These are phyloP conservation scores for Ophiostoma australiae DNA, from an alignment of 2,329 filamentous ascomycete genomes.

Conservation along the genomic window DNA sequence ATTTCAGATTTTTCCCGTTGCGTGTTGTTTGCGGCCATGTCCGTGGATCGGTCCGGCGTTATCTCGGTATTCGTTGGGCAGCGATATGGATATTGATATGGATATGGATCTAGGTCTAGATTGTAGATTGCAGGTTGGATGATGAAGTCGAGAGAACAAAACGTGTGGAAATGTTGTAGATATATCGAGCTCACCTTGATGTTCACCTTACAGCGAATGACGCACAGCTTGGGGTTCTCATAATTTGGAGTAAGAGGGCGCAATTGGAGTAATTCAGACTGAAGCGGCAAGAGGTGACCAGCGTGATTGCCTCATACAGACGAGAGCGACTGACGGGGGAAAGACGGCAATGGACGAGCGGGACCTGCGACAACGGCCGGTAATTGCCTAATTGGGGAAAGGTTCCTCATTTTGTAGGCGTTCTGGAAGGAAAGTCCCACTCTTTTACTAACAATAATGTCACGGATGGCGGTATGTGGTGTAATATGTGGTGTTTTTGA, in stretches of 20 bases:
- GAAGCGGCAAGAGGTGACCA: not conserved
- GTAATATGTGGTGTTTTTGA: not conserved
- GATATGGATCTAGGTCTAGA: not conserved
- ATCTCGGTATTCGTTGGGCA: conserved; percentile 14
- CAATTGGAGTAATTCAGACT: not conserved
- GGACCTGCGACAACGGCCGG: conserved; percentile 7
- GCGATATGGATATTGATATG: conserved; percentile 5
- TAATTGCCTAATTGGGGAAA: conserved; percentile 13
- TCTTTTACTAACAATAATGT: not conserved
- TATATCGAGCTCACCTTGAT: not conserved
- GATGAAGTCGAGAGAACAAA: not conserved
- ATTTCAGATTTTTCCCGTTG: not conserved
- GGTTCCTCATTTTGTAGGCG: conserved; percentile 1
- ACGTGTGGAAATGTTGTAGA: not conserved
- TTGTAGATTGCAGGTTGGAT: not conserved
- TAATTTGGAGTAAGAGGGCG: not conserved
- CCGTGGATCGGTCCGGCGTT: conserved; percentile 13
- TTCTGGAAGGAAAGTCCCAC: not conserved
- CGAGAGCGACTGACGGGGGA: not conserved
- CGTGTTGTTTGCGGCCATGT: conserved; percentile 10
- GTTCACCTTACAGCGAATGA: not conserved
- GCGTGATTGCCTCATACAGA: too few relatives aligned
- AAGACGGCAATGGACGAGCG: conserved; percentile 1
- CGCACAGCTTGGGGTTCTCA: conserved; percentile 3
- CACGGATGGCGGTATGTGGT: not conserved